Base-by-base conservation (phyloP, 495 filamentous ascomycete species). In the Hypoxylon fragiforme region DNA sequence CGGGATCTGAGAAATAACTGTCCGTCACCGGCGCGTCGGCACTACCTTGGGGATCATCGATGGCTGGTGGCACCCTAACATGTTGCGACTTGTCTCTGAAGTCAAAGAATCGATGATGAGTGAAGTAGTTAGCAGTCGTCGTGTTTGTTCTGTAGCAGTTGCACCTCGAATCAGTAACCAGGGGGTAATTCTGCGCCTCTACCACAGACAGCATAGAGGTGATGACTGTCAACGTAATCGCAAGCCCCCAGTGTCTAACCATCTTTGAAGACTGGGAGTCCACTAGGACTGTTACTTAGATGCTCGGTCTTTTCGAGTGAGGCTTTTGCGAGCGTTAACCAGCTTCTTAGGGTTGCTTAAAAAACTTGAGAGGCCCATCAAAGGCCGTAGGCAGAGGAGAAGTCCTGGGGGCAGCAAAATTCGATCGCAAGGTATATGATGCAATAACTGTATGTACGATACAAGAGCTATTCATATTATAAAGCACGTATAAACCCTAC, bases 21-120 rank as follows among this genome's bases (percentile, higher is more conserved):
- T 62, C 74, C 14, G 71, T 70, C 12, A 56, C 59, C 11, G 44
- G 57, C 0, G 65, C 77, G 35, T 59, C 59, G 30, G 64, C 59
- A 39, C 41, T 67, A 14, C 57, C 60, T 7, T 60, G 44, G 0
- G 62, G 26, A 21, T 67, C 66, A 1, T 64, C 50, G 49, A 76
- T 70, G 21, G 72, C 52, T 1, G 58, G 34, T 2, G 75, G 77
- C n/a, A 67, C 67, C 20, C 65, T 56, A 9, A 70, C 60, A 51
- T 73, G 64, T 30, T 71, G 63, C 2, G 61, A 61, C 41, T 79
- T 61, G n/a, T 74, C 73, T 38, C 85, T 80, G 62, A 84, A 89
- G 68, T 88, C 85, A 72, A 78, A 85, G 67, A 89, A 81, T 37
- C 80, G 75, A 72, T 87, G 81, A 65, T 82, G 76, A 38, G 76